phyloP scores from a whole-genome alignment of 257 asterid genomes.

The Schizonepeta tenuifolia region DNA sequence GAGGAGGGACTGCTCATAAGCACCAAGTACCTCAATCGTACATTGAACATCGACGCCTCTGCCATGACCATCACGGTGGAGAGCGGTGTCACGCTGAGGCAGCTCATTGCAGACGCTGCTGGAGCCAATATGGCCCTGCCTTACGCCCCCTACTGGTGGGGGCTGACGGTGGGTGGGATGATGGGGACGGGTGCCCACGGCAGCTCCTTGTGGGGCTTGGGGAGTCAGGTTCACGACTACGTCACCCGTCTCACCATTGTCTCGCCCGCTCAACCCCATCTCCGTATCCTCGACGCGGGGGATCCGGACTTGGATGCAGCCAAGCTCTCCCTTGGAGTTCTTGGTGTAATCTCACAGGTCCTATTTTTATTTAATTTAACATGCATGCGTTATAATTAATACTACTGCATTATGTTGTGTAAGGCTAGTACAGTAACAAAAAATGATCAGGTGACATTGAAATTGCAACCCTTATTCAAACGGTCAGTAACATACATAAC shows the following conservation, averaged over 20 bases:
- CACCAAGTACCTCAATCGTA: slow-evolving; percentile 49
- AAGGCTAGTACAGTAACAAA: not conserved
- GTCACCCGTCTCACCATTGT: slow-evolving; percentile 51
- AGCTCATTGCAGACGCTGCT: slow-evolving; percentile 52
- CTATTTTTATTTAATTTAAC: too few relatives aligned
- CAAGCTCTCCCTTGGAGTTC: slow-evolving; percentile 69
- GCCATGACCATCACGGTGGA: slow-evolving; percentile 59
- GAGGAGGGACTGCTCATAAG: slow-evolving; percentile 56
- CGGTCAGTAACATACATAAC: slow-evolving; percentile 44
- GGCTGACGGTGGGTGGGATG: slow-evolving; percentile 71
- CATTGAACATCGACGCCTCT: slow-evolving; percentile 27
- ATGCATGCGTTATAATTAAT: too few relatives aligned
- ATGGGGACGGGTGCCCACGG: slow-evolving; percentile 82
- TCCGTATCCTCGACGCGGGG: slow-evolving; percentile 39
- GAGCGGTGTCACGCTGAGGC: slow-evolving; percentile 59
- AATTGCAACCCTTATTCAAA: slow-evolving; percentile 55
- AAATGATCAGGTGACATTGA: slow-evolving; percentile 49
- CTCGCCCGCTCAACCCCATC: slow-evolving; percentile 43
- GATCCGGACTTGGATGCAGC: slow-evolving; percentile 67
- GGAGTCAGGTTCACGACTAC: slow-evolving; percentile 68
- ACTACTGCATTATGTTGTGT: too few relatives aligned
- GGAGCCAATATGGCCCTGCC: slow-evolving; percentile 54
- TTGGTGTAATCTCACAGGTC: slow-evolving; percentile 70
- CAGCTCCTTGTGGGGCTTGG: slow-evolving; percentile 69
- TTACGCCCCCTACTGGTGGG: slow-evolving; percentile 77